Evolutionary conservation across 2,329 filamentous ascomycete species (phyloP).

Genomic region (Ceratocystis ficicola): DNA sequence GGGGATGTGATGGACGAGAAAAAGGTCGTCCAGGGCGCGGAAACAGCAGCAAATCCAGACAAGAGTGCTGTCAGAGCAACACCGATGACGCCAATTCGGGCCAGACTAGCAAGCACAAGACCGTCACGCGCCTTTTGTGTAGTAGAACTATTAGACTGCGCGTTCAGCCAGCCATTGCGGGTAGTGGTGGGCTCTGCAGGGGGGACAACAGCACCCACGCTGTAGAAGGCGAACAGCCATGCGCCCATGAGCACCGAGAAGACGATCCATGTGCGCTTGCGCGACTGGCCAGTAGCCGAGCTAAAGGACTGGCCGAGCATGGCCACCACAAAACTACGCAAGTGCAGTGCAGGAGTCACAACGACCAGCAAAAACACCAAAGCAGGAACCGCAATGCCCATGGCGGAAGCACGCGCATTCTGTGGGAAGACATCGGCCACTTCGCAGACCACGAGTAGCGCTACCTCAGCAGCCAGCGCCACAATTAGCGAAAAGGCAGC

Average conservation of each 20-base stretch:
- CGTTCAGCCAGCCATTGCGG: conserved; percentile 15
- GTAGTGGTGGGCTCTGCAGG: conserved; percentile 26
- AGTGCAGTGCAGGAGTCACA: conserved; percentile 66
- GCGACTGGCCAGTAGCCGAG: conserved; percentile 9
- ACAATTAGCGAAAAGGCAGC: conserved; percentile 65
- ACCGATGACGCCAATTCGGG: conserved; percentile 70
- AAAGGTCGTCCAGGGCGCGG: conserved; percentile 75
- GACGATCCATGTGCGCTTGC: conserved; percentile 42
- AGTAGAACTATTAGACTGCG: conserved; percentile 19
- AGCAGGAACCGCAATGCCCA: conserved; percentile 57
- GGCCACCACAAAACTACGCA: conserved; percentile 48
- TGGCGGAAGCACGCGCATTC: conserved; percentile 52
- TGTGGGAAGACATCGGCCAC: conserved; percentile 64
- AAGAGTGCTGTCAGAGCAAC: conserved; percentile 76
- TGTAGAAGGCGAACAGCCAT: conserved; percentile 71
- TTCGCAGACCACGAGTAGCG: conserved; percentile 71
- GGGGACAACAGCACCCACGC: conserved; percentile 52
- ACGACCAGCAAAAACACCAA: conserved; percentile 61
- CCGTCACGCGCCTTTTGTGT: conserved; percentile 26
- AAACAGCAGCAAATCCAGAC: conserved; percentile 83
- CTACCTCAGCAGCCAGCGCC: conserved; percentile 63
- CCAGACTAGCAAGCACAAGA: conserved; percentile 43
- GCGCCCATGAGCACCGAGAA: conserved; percentile 48
- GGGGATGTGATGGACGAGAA: conserved; percentile 40
- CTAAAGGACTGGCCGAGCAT: conserved; percentile 49